Evolutionary conservation across 768 basidiomycete genomes (phyloP), one percentile per base, ranked within the genome.

Genomic region (Boletus eberwhitei): DNA sequence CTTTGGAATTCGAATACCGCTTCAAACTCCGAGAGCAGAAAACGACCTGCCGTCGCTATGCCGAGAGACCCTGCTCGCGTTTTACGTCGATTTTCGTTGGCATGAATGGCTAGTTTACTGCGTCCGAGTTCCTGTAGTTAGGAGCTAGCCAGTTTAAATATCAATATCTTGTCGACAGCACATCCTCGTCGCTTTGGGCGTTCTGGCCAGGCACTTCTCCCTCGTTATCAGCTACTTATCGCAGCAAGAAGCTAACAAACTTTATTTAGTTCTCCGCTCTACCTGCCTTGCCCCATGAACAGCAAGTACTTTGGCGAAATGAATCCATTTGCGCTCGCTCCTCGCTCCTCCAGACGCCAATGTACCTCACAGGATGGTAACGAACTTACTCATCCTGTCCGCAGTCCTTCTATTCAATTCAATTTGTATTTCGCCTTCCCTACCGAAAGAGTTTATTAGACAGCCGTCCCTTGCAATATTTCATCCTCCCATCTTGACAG

Each of bases 181-280:
- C 16, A n/a, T 29, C 24, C 24, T 11, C 3, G 8, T 26, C 14
- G 17, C 12, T 1, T 32, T 21, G 17, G 17, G 11, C 17, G 17
- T 16, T 2, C 3, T 12, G n/a, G 8, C 19, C 52, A 55, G 55
- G 55, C 32, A 55, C 54, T 4, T n/a, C 26, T 12, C 13, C 16
- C 36, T n/a, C n/a, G 51, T 40, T 60, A 67, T 60, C 67, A 53
- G 48, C 58, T 55, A 57, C 60, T 57, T 65, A 69, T 59, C 70
- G 44, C 59, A 59, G 57, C 58, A 54, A 29, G 45, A 36, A 50
- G 32, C 34, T 21, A 19, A 17, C 50, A 56, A 69, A 68, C 63
- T 48, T 60, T 66, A 57, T 54, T 38, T 36, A 9, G 5, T 59
- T 63, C 37, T 46, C 70, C 68, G 68, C 58, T 55, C 41, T 72